Evolutionary conservation across 495 filamentous ascomycete genomes (phyloP).

Genomic region (Rhypophila decipiens): DNA sequence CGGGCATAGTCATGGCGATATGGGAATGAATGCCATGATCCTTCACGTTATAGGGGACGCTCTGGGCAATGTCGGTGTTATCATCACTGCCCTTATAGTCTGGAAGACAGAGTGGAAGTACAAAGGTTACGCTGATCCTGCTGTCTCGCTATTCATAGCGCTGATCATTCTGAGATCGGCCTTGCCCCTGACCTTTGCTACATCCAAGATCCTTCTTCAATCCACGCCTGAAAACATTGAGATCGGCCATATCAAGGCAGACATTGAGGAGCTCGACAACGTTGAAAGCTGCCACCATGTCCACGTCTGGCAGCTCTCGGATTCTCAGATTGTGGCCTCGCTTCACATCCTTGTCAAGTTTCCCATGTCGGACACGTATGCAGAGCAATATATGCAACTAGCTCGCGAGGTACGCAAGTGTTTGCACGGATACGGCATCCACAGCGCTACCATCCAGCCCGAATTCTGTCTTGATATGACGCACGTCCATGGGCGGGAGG

Average conservation of each 20-base stretch:
- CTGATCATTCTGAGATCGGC: constrained; percentile 88
- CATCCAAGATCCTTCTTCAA: constrained; percentile 89
- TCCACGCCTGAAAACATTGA: constrained; percentile 83
- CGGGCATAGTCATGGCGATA: constrained; percentile 73
- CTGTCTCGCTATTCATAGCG: constrained; percentile 93
- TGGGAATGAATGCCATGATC: constrained; percentile 97
- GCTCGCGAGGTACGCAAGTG: constrained; percentile 73
- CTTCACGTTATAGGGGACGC: constrained; percentile 95
- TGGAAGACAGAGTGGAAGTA: constrained; percentile 67
- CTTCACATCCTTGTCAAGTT: constrained; percentile 85
- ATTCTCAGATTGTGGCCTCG: constrained; percentile 85
- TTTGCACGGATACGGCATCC: constrained; percentile 91
- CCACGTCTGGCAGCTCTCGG: constrained; percentile 95
- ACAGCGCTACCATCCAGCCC: constrained; percentile 96
- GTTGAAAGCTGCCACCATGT: constrained; percentile 88
- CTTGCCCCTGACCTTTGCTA: constrained; percentile 86
- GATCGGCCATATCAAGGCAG: constrained; percentile 83
- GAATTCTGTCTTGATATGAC: constrained; percentile 69
- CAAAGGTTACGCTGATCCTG: constrained; percentile 76
- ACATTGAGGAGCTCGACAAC: constrained; percentile 77
- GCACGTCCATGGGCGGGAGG: constrained; percentile 24
- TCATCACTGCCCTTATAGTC: constrained; percentile 84
- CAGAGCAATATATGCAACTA: constrained; percentile 81
- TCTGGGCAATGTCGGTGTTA: constrained; percentile 94
- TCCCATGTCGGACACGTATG: constrained; percentile 60